A percentile compares a stretch with the other conserved stretches of the same genome.
Evolutionary conservation across 441 rosid genomes (phyloP).

Genomic region (Pelargonium myrrhifolium): DNA sequence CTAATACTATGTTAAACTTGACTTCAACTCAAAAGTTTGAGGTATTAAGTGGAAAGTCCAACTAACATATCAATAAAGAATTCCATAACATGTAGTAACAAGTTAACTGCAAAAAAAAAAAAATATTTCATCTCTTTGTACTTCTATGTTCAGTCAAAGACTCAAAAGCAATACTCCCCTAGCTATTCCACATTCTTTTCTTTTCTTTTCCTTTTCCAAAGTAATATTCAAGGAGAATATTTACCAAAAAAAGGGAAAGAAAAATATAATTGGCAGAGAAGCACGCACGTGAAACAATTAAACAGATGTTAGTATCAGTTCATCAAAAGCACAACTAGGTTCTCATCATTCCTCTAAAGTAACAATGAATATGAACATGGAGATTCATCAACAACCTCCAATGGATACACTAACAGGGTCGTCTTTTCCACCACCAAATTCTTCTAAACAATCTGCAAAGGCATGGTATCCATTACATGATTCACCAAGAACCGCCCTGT

Average conservation of each 20-base stretch:
- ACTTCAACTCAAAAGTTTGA: too few species aligned
- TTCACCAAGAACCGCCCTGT: conserved; percentile 65
- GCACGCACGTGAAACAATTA: background rate
- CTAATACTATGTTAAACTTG: too few species aligned
- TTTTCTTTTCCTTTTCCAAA: background rate
- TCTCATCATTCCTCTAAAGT: background rate
- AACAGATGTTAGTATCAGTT: background rate
- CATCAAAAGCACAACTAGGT: background rate
- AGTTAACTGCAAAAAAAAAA: background rate
- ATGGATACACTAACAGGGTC: conserved; percentile 79
- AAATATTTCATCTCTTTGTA: background rate
- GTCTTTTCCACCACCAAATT: conserved; percentile 76
- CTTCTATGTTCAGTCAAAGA: background rate
- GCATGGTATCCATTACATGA: conserved; percentile 56
- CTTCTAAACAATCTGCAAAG: conserved; percentile 70
- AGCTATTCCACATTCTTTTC: background rate
- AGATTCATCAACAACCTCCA: conserved; percentile 52
- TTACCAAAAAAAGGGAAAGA: background rate
- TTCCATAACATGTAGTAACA: background rate
- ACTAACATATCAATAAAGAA: too few species aligned
- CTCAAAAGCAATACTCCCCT: background rate
- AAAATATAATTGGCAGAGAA: background rate
- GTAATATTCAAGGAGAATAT: conserved; percentile 2
- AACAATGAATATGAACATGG: conserved; percentile 5
- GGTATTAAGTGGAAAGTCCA: too few species aligned